A percentile compares a stretch with the other conserved stretches of the same genome.
Conservation (phyloP, 106 monocot genomes). For the Phalaenopsis equestris region DNA sequence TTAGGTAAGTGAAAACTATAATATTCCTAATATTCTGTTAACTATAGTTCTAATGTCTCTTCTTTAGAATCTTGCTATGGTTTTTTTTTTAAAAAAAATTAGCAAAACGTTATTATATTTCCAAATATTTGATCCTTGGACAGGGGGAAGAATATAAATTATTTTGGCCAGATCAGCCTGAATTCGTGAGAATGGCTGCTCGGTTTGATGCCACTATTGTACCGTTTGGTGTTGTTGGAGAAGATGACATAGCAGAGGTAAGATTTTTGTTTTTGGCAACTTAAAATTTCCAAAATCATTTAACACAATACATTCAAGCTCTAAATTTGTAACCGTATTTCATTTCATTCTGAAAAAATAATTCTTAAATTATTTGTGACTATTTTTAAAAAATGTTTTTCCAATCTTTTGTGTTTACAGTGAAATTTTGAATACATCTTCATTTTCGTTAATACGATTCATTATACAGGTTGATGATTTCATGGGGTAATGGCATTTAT, state of each 20-base stretch:
- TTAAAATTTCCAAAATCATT: neutral
- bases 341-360: neutral
- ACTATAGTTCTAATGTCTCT: too few relatives aligned
- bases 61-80: too few relatives aligned
- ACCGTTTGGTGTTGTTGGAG: conserved; percentile 94
- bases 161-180: conserved; percentile 94
- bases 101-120: too few relatives aligned
- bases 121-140: neutral
- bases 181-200: conserved; percentile 97
- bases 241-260: conserved; percentile 85
- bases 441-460: neutral
- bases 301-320: neutral
- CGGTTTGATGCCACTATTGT: conserved; percentile 78
- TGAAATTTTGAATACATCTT: neutral
- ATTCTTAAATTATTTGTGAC: neutral
- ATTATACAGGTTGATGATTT: neutral
- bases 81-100: too few relatives aligned
- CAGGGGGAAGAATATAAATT: conserved; percentile 95
- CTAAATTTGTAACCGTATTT: neutral
- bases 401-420: neutral
- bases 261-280: conserved; percentile 1
- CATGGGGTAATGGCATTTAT: neutral
- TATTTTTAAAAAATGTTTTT: neutral
- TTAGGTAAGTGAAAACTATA: too few relatives aligned
- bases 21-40: too few relatives aligned